A percentile compares a stretch with the other conserved stretches of the same genome.
Conservation (phyloP, 352 stramenopile genomes). For the Pythium monospermum region DNA sequence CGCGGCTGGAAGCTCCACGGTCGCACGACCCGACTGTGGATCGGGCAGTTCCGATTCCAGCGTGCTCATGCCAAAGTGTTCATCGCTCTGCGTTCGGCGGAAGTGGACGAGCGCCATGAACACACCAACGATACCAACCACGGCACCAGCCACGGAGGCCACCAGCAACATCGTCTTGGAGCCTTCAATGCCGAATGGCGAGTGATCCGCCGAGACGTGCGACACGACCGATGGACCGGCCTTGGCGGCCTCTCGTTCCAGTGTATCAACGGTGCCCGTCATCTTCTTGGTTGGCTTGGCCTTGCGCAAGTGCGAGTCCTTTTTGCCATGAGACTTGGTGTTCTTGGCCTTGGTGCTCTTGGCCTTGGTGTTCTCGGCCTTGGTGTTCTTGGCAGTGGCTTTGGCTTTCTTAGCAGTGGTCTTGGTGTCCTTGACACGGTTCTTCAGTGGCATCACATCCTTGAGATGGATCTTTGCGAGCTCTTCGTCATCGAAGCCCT, state of each 20-base stretch:
- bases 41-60: slow-evolving; percentile 16
- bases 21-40: slow-evolving; percentile 11
- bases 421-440: no score
- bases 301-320: neutral
- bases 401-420: no score
- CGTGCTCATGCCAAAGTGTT: slow-evolving; percentile 4
- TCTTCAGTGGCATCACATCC: no score
- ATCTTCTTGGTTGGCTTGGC: neutral
- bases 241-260: slow-evolving; percentile 2
- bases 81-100: slow-evolving; percentile 12
- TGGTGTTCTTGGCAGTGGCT: no score
- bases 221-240: slow-evolving; percentile 11
- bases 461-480: no score
- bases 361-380: no score
- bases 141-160: slow-evolving; percentile 12
- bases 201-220: slow-evolving; percentile 14
- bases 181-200: slow-evolving; percentile 7
- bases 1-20: neutral
- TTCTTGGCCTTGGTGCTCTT: no score
- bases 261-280: neutral
- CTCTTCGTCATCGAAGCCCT: neutral
- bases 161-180: slow-evolving; percentile 11
- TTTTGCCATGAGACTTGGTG: no score
- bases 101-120: slow-evolving; percentile 17
- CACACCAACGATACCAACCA: slow-evolving; percentile 12